Percentiles rank a stretch among this genome's conserved stretches.
Evolutionary conservation across 176 grass and related monocot genomes (phyloP).

Genomic region (Oryza glaberrima): DNA sequence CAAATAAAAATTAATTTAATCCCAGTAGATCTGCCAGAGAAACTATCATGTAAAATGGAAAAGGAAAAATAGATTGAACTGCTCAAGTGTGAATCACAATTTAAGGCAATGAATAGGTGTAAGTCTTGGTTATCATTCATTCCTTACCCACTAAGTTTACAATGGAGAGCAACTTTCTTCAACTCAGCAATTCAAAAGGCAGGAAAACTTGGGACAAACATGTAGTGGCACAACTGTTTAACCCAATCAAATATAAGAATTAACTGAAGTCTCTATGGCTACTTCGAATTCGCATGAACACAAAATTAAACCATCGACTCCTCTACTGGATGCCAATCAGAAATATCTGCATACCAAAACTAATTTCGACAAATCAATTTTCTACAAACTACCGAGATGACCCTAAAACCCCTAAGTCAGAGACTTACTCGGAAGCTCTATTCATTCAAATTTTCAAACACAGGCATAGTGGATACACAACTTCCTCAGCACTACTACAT

Average conservation of each 20-base stretch:
- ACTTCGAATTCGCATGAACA: slow-evolving; percentile 11
- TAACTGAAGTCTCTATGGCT: not conserved
- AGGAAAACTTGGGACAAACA: slow-evolving; percentile 27
- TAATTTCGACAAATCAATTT: not conserved
- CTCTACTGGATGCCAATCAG: not conserved
- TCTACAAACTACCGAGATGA: not conserved
- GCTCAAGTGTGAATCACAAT: not conserved
- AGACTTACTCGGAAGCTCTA: not conserved
- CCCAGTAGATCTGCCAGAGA: not conserved
- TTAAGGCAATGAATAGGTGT: not conserved
- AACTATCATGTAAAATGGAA: slow-evolving; percentile 21
- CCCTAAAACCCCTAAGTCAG: slow-evolving; percentile 10
- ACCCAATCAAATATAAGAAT: slow-evolving; percentile 16
- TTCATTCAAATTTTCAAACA: not conserved
- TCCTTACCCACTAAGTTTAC: not conserved
- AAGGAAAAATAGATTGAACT: not conserved
- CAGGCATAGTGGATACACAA: slow-evolving; percentile 17
- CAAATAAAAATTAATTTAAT: not conserved
- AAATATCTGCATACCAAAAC: not conserved
- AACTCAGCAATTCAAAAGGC: slow-evolving; percentile 17
- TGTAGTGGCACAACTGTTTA: slow-evolving; percentile 3
- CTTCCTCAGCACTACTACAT: not conserved
- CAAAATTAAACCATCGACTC: not conserved
- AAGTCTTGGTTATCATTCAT: not conserved
- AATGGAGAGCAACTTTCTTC: not conserved